Conservation (phyloP, 257 asterid genomes). For the Coffea canephora region DNA sequence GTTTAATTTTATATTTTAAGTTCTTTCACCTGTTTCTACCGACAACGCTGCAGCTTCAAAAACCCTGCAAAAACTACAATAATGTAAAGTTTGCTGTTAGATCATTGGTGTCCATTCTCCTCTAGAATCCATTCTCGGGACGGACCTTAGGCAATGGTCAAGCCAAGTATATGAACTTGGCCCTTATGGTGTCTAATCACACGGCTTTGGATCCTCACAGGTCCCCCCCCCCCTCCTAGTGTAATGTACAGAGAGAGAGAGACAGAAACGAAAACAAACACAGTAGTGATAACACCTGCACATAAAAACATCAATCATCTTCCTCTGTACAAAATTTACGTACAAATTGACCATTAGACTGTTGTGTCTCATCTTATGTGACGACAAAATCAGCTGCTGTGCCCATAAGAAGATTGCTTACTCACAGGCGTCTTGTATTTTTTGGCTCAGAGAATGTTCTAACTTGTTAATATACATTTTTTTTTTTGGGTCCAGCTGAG, state of each 20-base stretch:
- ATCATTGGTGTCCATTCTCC: neutral
- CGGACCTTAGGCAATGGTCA: neutral
- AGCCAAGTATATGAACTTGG: too few species aligned
- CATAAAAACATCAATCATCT: neutral
- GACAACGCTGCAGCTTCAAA: neutral
- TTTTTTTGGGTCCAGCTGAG: neutral
- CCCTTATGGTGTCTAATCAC: too few species aligned
- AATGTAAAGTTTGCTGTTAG: neutral
- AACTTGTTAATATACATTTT: neutral
- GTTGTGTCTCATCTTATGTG: neutral
- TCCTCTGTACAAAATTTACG: neutral
- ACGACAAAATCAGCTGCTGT: slow-evolving; percentile 21
- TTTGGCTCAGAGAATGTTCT: slow-evolving; percentile 23
- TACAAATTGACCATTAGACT: slow-evolving; percentile 6
- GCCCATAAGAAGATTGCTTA: slow-evolving; percentile 21
- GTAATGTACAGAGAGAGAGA: neutral
- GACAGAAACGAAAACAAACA: too few species aligned
- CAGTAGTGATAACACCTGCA: neutral
- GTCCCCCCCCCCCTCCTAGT: neutral
- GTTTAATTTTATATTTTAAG: neutral
- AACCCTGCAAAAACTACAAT: neutral
- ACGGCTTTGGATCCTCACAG: neutral
- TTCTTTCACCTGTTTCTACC: neutral
- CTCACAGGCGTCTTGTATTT: slow-evolving; percentile 13
- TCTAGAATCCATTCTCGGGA: neutral